Evolutionary conservation across 306 rosid genomes (phyloP), one percentile per base, ranked within the genome.

Genomic region (Castanea crenata): DNA sequence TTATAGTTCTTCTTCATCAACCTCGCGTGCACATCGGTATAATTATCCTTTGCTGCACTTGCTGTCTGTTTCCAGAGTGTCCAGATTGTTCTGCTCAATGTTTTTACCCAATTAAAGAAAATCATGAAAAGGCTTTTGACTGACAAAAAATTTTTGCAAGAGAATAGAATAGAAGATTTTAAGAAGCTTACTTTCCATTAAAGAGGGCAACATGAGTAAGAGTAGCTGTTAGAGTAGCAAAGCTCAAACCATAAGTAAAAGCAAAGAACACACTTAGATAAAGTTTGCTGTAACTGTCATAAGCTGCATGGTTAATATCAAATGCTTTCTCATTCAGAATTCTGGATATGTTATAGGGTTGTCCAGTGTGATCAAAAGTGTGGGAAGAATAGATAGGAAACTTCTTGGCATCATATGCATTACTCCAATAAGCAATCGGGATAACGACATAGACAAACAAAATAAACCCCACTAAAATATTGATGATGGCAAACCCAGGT

Each of bases 1-100:
- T 85, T 89, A 27, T 94, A 92, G 86, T 91, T 91, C 85, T 20
- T 91, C 86, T 89, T 90, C 98, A 94, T 94, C 4, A 92, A 52
- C 76, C 94, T 83, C 23, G 96, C 82, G 29, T 94, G 98, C 46
- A 94, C 85, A 25, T 94, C 97, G 2, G 87, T 89, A 0, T 73
- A 0, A 6, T 83, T 57, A 55, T 65, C 84, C 69, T 82, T 84
- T 1, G 78, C 34, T 0, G 81, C 79, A 11, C 20, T 3, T 2
- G 86, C 55, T 6, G 96, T 86, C 81, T 78, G 88, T 71, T 27
- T 85, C 92, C 92, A 91, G 86, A 89, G 19, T 2, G 13, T 9
- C 87, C 80, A 70, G n/a, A 91, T 88, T 9, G 80, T 74, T 74
- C 99, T 92, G 77, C 64, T 52, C 81, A 67, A 56, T 2, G 38